These are phyloP conservation scores for Cercospora brassicicola DNA, from an alignment of 2,329 filamentous ascomycete species.

Conservation along the genomic window DNA sequence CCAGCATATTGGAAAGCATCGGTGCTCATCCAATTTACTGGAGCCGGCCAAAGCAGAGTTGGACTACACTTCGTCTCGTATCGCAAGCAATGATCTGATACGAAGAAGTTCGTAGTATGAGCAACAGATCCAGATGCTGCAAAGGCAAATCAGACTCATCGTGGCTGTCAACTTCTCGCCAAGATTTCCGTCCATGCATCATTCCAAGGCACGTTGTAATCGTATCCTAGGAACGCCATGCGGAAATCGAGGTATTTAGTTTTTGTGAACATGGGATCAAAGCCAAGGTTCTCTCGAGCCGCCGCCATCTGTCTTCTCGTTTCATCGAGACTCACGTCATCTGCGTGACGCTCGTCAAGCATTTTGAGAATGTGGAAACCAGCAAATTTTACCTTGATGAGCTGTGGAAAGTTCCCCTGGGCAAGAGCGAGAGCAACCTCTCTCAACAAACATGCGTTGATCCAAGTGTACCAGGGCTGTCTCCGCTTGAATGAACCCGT, in stretches of 20 bases:
- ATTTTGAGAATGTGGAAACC: neutral
- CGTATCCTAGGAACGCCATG: neutral
- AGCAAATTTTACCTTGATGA: neutral
- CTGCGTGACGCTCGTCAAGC: neutral
- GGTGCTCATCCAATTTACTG: neutral
- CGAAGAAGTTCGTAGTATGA: neutral
- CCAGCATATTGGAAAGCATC: neutral
- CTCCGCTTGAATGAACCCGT: neutral
- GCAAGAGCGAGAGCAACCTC: neutral
- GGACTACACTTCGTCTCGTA: no score
- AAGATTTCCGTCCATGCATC: neutral
- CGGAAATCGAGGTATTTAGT: neutral
- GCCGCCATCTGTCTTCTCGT: neutral
- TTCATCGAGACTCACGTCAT: neutral
- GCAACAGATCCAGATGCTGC: neutral
- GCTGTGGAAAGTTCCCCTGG: neutral
- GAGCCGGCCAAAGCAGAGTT: no score
- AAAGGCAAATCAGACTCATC: neutral
- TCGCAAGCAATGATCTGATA: no score
- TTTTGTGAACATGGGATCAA: neutral
- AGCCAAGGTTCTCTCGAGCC: neutral
- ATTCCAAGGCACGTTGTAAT: neutral
- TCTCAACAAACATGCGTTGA: neutral
- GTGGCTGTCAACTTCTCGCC: neutral
- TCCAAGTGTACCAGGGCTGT: neutral